Base-by-base conservation (phyloP, 768 basidiomycete genomes). In the Rhodotorula graminis region DNA sequence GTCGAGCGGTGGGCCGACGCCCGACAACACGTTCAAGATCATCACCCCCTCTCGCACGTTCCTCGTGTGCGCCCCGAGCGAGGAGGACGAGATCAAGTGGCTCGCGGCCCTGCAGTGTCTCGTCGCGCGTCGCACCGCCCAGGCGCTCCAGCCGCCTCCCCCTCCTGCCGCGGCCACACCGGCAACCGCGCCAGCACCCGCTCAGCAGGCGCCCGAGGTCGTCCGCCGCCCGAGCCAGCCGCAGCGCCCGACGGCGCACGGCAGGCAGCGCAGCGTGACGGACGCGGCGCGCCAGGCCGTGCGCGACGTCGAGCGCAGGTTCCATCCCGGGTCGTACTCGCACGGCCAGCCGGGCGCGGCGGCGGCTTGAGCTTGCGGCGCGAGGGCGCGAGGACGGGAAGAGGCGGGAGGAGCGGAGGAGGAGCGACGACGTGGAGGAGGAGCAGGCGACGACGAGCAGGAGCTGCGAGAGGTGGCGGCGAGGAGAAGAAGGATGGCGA, bases 71-170 rank as follows among this genome's bases (percentile, higher is more conserved):
- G 96, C 96, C 14, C 95, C 96, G 25, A 89, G 86, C 69, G 96
- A 99, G 81, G 96, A 97, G 77, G 95, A 98, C 77, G 96, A 98
- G 82, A 94, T 98, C 81, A 91, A 90, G 81, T 99, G 96, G 96
- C 84, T 99, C 60, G 93, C 93, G 63, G 93, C 95, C 18, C 87
- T 98, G 52, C 88, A 93, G 63, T 93, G 93, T 71, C 85, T 99
- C 79, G 89, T 98, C 73, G 62, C 65, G 19, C 19, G 74, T 0
- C 61, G 47, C 31, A 62, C 52, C 14, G 44, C 44, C 27, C 67
- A 65, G 42, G 52, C 58, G 10, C 49, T 31, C 16, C 27, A 31
- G 19, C 5, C 2, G 0, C 2, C 33, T n/a, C 8, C 47, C 1
- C 2, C 33, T n/a, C 8, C 47, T 4, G 42, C 33, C 1, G n/a